Evolutionary conservation across 2,329 filamentous ascomycete species (phyloP), one percentile per base, ranked within the genome.

Genomic region (Seiridium unicorne): DNA sequence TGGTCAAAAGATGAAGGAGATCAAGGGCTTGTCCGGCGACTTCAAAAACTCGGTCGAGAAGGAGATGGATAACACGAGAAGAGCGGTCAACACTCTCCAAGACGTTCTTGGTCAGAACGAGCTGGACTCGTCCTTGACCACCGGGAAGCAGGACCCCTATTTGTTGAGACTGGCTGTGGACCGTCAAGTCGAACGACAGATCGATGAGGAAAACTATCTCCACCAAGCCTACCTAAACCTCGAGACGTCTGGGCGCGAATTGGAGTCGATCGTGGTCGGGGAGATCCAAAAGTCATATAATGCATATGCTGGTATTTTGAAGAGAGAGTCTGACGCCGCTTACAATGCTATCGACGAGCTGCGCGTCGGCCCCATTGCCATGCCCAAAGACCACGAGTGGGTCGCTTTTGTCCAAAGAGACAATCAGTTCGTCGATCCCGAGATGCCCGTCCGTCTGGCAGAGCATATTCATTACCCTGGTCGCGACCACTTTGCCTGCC

Each of bases 211-310:
- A 72, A 98, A 98, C 72, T 99, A 99, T 70, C 78, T 99, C 18
- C 95, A 98, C 72, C 86, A 96, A 90, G 95, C 95, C 8, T 97
- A 96, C 70, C 82, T 97, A 56, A 98, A 99, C 72, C 83, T 99
- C 11, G 95, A 99, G 74, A 91, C 87, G 66, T 98, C 95, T 13
- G 95, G 95, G 2, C 89, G 93, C 62, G 95, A 99, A 76, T 85
- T 99, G 2, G 95, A 99, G 76, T 91, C 92, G 0, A 98, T 99
- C 64, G 92, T 99, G 1, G 92, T 99, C 11, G 92, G 93, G 66
- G 95, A 99, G 76, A 96, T 99, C 47, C 95, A 99, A 72, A 98
- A 98, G 75, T 93, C 95, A 0, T 98, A 97, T 79, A 97, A 95
- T 69, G 93, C 93, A 2, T 92, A 97, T 67, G 91, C 93, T 32